These are phyloP conservation scores for Camelina hispida DNA, from an alignment of 345 rosid genomes.

Conservation along the genomic window DNA sequence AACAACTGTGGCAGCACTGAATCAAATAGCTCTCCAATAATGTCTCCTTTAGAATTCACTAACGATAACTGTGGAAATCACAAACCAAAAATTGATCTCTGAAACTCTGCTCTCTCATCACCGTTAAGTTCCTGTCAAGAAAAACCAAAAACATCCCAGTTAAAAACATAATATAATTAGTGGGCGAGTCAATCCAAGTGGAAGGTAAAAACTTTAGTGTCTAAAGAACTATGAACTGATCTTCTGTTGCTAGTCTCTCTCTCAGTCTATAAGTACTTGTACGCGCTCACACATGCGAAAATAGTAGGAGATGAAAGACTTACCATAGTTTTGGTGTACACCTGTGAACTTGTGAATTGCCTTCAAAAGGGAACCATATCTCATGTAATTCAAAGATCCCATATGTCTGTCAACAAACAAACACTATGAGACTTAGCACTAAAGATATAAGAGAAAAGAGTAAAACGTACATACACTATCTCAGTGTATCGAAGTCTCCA, in stretches of 20 bases:
- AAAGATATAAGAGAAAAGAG: constrained; percentile 15
- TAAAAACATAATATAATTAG: neutral
- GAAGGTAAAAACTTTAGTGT: neutral
- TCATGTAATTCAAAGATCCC: constrained; percentile 79
- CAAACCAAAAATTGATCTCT: constrained; percentile 28
- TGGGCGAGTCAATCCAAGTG: neutral
- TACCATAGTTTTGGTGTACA: constrained; percentile 85
- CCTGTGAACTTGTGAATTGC: constrained; percentile 76
- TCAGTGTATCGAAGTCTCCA: constrained; percentile 94
- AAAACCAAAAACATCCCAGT: constrained; percentile 9
- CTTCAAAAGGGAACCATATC: constrained; percentile 67
- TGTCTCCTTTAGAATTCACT: constrained; percentile 11
- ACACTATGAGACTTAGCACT: constrained; percentile 14
- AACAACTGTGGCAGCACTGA: neutral
- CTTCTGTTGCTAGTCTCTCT: too few species aligned
- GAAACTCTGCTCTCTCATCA: constrained; percentile 24
- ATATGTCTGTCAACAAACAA: constrained; percentile 60
- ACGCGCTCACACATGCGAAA: neutral
- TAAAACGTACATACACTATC: constrained; percentile 65
- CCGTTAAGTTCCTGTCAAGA: constrained; percentile 39
- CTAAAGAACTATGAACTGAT: neutral
- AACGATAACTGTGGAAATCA: constrained; percentile 1
- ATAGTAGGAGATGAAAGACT: constrained; percentile 34
- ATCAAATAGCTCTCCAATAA: constrained; percentile 1
- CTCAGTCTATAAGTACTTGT: neutral